Evolutionary conservation across 2,329 filamentous ascomycete genomes (phyloP).

Genomic region (Chaetomiaceae sp.): DNA sequence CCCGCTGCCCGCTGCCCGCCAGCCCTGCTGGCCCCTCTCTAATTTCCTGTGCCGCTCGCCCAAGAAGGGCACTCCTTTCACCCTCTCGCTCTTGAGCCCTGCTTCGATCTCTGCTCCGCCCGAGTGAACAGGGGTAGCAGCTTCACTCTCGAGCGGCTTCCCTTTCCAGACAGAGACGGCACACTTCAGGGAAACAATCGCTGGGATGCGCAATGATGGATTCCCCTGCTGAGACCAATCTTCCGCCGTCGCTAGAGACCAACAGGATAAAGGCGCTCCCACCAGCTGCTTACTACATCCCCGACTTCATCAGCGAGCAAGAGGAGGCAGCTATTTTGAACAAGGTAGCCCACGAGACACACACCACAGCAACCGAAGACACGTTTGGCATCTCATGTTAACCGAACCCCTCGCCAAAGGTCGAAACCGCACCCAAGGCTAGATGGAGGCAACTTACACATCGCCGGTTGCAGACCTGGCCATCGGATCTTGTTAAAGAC

Average conservation of each 20-base stretch:
- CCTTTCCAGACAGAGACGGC: too few species aligned
- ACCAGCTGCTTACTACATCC: constrained; percentile 72
- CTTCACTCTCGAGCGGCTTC: too few species aligned
- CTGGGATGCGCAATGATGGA: constrained; percentile 3
- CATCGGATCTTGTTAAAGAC: constrained; percentile 74
- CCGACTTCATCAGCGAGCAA: constrained; percentile 71
- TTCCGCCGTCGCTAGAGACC: constrained; percentile 48
- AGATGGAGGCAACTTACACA: constrained; percentile 86
- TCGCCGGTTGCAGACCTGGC: constrained; percentile 85
- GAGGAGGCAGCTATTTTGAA: constrained; percentile 68
- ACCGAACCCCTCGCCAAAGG: constrained; percentile 40
- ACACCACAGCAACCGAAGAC: constrained; percentile 34
- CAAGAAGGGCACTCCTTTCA: neutral
- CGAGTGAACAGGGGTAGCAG: neutral
- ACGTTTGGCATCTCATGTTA: constrained; percentile 33
- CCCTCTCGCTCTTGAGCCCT: too few species aligned
- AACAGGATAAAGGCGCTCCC: constrained; percentile 54
- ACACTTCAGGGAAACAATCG: too few species aligned
- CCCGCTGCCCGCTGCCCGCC: neutral
- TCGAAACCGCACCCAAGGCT: constrained; percentile 62
- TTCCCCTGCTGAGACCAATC: constrained; percentile 15
- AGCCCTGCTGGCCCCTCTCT: constrained; percentile 10
- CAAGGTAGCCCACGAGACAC: constrained; percentile 56
- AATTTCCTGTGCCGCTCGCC: constrained; percentile 9
- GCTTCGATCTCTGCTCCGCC: neutral